A percentile compares a stretch with the other conserved stretches of the same genome.
phyloP scores from a whole-genome alignment of 2,329 filamentous ascomycete genomes.

The Fusarium floridanum region DNA sequence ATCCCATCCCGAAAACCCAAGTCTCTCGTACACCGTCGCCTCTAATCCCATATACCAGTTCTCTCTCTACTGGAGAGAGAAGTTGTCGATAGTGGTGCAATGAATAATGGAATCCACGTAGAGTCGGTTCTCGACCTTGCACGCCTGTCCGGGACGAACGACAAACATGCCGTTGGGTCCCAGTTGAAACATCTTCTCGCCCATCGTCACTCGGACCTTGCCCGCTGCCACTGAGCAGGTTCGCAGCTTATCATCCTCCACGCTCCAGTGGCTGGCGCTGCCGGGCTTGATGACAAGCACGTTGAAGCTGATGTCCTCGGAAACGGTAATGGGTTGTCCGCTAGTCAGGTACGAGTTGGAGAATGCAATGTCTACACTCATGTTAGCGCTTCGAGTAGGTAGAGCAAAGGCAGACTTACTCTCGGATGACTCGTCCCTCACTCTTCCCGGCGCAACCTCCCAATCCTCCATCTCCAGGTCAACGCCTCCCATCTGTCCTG shows the following conservation, averaged over 20 bases:
- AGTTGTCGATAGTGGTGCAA: constrained; percentile 51
- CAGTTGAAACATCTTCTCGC: constrained; percentile 53
- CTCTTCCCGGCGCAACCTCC: constrained; percentile 60
- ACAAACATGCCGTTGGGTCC: constrained; percentile 61
- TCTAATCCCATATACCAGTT: neutral
- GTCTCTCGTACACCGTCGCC: constrained; percentile 7
- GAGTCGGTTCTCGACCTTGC: constrained; percentile 57
- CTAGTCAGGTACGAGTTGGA: constrained; percentile 58
- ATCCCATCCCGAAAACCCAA: neutral
- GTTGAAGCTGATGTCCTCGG: constrained; percentile 56
- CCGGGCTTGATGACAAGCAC: constrained; percentile 58
- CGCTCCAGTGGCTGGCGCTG: constrained; percentile 48
- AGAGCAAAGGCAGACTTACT: constrained; percentile 50
- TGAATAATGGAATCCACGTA: constrained; percentile 61
- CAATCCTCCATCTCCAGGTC: constrained; percentile 57
- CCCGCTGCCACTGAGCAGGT: constrained; percentile 57
- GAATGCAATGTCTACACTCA: constrained; percentile 56
- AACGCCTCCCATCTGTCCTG: constrained; percentile 16
- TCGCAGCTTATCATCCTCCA: constrained; percentile 50
- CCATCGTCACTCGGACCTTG: constrained; percentile 57
- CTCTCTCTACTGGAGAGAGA: constrained; percentile 28
- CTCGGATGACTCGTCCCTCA: constrained; percentile 48
- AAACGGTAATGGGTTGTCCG: constrained; percentile 52
- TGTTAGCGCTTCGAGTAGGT: neutral
- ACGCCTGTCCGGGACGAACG: constrained; percentile 54